These are phyloP conservation scores for Sphaerostilbella broomeana DNA, from an alignment of 2,329 filamentous ascomycete genomes.

Conservation along the genomic window DNA sequence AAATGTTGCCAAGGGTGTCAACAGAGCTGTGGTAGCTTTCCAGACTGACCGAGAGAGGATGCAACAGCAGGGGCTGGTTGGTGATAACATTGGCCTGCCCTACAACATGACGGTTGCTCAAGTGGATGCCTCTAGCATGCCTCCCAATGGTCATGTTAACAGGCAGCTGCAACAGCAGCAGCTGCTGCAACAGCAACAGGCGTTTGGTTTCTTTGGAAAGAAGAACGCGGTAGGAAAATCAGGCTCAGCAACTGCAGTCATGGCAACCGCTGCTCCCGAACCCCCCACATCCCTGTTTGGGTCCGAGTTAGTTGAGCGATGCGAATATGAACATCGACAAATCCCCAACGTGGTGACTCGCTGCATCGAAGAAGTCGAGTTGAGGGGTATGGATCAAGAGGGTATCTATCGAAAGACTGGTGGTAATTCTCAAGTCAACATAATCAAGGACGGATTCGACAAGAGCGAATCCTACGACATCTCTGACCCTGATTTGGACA, in stretches of 20 bases:
- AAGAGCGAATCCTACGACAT: slow-evolving; percentile 82
- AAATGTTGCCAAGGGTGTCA: slow-evolving; percentile 88
- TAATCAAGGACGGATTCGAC: slow-evolving; percentile 87
- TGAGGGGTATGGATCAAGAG: slow-evolving; percentile 93
- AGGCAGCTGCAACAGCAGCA: slow-evolving; percentile 16
- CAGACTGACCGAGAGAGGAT: slow-evolving; percentile 52
- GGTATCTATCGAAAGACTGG: slow-evolving; percentile 98
- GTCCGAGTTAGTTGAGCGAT: slow-evolving; percentile 77
- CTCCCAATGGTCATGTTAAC: slow-evolving; percentile 26
- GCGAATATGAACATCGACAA: slow-evolving; percentile 80
- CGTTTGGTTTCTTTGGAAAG: slow-evolving; percentile 67
- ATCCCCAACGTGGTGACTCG: slow-evolving; percentile 87
- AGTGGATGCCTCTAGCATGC: slow-evolving; percentile 40
- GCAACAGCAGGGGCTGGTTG: slow-evolving; percentile 47
- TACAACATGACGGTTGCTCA: slow-evolving; percentile 61
- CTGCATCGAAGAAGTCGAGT: slow-evolving; percentile 94
- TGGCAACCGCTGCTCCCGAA: slow-evolving; percentile 40
- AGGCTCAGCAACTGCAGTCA: slow-evolving; percentile 32
- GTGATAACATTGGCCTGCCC: slow-evolving; percentile 61
- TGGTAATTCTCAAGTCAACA: slow-evolving; percentile 82
- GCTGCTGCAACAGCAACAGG: slow-evolving; percentile 40
- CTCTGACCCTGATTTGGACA: slow-evolving; percentile 87
- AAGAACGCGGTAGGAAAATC: slow-evolving; percentile 47
- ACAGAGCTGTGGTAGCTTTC: slow-evolving; percentile 77
- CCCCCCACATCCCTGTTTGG: slow-evolving; percentile 67